Base-by-base conservation (phyloP, 2,329 filamentous ascomycete genomes). In the Cladosporium sp. region DNA sequence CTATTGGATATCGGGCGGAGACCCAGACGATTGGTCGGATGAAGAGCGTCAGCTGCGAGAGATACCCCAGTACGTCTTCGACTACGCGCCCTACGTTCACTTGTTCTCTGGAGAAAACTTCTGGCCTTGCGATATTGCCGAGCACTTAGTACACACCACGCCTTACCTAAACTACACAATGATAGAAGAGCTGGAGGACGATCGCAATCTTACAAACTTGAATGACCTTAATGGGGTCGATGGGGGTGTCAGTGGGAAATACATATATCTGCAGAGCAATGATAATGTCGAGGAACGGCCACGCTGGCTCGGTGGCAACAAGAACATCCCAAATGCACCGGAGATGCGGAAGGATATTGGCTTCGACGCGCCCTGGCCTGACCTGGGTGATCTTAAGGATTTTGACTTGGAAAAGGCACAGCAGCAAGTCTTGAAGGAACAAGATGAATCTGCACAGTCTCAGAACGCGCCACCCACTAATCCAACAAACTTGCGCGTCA, bases 281-380 rank as follows among this genome's bases (percentile, higher is more conserved):
- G 90, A 95, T 63, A 85, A 97, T 64, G 89, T 95, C 13, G 89
- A 96, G 69, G 78, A 83, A 45, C 81, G 87, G 12, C 93, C 92
- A 1, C 75, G 79, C 5, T 99, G 92, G 92, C 77, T 99, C 82
- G 58, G 57, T 56, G 90, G 88, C 52, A 78, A 82, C 56, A 77
- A 78, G 54, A 95, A 91, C 57, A 84, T 88, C 15, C 91, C 92
- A 0, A 70, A 71, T 19, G 58, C 52, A 37, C 58, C 47, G 27
- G 41, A 53, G 13, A 34, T 43, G 12, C 42, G 36, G 12, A 47
- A 64, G 2, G 29, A 41, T n/a, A 34, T 43, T 12, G 47, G 50
- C 18, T 45, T 53, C 15, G 55, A 56, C 13, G 43, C 29, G 11
- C 39, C 43, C 13, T 48, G 44, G 44, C 58, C 60, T 24, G 49